Base-by-base conservation (phyloP, 2,329 filamentous ascomycete species). In the Aureobasidium pullulans region DNA sequence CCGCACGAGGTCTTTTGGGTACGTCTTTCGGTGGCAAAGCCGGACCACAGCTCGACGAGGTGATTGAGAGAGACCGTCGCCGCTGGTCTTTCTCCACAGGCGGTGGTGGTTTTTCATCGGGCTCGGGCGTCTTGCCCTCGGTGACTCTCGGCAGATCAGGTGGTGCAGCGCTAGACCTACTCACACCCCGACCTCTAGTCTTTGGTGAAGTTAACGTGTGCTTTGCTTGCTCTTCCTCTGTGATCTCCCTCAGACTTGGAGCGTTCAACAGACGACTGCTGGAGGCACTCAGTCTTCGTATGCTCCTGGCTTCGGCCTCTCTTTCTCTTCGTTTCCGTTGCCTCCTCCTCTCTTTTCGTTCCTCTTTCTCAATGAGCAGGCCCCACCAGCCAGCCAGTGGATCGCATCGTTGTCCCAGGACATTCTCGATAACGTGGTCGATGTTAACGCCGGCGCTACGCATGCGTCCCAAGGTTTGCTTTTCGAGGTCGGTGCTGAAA, bases 381-480 rank as follows among this genome's bases (percentile, higher is more conserved):
- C 90, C 89, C 94, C 94, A 99, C 94, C 94, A 99, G 6, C 94
- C 94, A 53, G 91, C 90, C 50, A 99, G 77, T 6, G 87, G 83
- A 73, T 99, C 93, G 69, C 94, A 97, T 64, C 90, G 83, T 71
- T 96, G 90, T 4, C 91, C 84, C 37, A 96, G 74, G 3, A 99
- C 94, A 67, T 94, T 95, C 70, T 97, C 93, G 63, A 97, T 93
- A 7, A 99, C 90, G 62, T 88, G 83, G 70, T 99, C 94, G 61
- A 96, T 94, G 68, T 97, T 89, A 28, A 97, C 91, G 0, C 94
- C 94, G 5, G 94, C 91, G 64, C 88, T 89, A 61, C 89, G 87
- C 92, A 99, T 96, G 28, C 94, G 84, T 63, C 96, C 86, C 29
- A 99, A 73, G 0, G 91, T 95, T 48, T 95, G 90, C 71, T 94